A percentile compares a stretch with the other conserved stretches of the same genome.
phyloP scores from a whole-genome alignment of 192 early-diverging fungal species.

The Coemansia sp. region DNA sequence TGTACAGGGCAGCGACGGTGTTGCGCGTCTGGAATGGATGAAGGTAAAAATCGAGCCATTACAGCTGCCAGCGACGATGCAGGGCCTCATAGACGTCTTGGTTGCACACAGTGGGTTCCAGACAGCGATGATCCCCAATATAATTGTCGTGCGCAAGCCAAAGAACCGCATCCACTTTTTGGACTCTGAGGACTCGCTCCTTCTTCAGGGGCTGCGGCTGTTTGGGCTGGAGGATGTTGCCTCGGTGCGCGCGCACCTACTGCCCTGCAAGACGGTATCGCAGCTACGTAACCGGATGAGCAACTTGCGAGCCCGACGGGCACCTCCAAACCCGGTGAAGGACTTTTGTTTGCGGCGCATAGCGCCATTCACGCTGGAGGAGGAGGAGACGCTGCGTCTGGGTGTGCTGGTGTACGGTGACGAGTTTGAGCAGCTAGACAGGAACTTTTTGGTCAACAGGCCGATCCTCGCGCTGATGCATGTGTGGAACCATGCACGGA shows the following conservation, averaged over 20 bases:
- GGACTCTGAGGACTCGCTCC: slow-evolving; percentile 44
- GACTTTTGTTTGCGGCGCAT: slow-evolving; percentile 47
- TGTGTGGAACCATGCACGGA: slow-evolving; percentile 41
- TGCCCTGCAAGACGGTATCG: slow-evolving; percentile 56
- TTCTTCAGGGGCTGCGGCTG: slow-evolving; percentile 47
- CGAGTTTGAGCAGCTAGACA: slow-evolving; percentile 45
- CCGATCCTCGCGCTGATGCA: slow-evolving; percentile 49
- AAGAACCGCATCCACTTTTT: slow-evolving; percentile 57
- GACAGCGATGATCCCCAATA: slow-evolving; percentile 41
- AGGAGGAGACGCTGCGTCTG: slow-evolving; percentile 51
- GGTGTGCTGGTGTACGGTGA: slow-evolving; percentile 49
- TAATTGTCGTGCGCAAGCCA: slow-evolving; percentile 50
- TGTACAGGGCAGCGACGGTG: slow-evolving; percentile 50
- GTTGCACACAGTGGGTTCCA: slow-evolving; percentile 37
- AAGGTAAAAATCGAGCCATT: slow-evolving; percentile 37
- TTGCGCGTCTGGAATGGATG: slow-evolving; percentile 48
- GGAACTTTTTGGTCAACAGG: slow-evolving; percentile 39
- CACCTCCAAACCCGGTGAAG: slow-evolving; percentile 49
- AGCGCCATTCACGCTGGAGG: slow-evolving; percentile 54
- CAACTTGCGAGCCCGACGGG: slow-evolving; percentile 46
- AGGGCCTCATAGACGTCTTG: slow-evolving; percentile 29
- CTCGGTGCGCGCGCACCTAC: slow-evolving; percentile 50
- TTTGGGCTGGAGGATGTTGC: slow-evolving; percentile 54
- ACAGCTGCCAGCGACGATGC: slow-evolving; percentile 32
- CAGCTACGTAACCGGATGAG: slow-evolving; percentile 57